phyloP scores from a whole-genome alignment of 768 basidiomycete species.

The Agrocybe chaxingu region DNA sequence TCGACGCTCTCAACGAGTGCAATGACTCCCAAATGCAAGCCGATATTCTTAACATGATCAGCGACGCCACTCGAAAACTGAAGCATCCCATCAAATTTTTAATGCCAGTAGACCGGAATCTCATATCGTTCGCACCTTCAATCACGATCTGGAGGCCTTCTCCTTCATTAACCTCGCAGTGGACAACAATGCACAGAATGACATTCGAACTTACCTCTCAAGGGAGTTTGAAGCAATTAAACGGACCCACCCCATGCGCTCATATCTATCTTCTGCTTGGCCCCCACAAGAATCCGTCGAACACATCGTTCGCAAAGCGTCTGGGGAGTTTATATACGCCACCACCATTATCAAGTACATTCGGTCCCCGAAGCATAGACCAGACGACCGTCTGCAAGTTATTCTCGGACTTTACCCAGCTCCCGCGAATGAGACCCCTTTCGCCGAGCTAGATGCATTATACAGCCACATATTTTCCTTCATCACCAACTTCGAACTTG shows the following conservation, averaged over 20 bases:
- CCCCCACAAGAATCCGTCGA: constrained; percentile 3
- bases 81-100: constrained; percentile 14
- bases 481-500: constrained; percentile 2
- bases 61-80: neutral
- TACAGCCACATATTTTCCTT: constrained; percentile 15
- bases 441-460: constrained; percentile 15
- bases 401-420: constrained; percentile 4
- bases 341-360: constrained; percentile 15
- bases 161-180: constrained; percentile 6
- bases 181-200: constrained; percentile 6
- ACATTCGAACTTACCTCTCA: constrained; percentile 11
- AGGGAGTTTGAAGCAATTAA: constrained; percentile 9
- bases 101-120: constrained; percentile 18
- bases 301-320: constrained; percentile 8
- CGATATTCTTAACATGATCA: constrained; percentile 8
- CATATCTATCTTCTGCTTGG: constrained; percentile 5
- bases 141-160: constrained; percentile 1
- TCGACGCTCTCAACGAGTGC: constrained; percentile 23
- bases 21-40: constrained; percentile 4
- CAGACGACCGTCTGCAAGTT: constrained; percentile 3
- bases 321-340: constrained; percentile 15
- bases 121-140: constrained; percentile 13
- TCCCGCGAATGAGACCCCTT: constrained; percentile 6
- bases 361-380: constrained; percentile 4
- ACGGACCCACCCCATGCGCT: constrained; percentile 6